Conservation (phyloP, 495 filamentous ascomycete species). For the Lasiosphaeriaceae sp. region DNA sequence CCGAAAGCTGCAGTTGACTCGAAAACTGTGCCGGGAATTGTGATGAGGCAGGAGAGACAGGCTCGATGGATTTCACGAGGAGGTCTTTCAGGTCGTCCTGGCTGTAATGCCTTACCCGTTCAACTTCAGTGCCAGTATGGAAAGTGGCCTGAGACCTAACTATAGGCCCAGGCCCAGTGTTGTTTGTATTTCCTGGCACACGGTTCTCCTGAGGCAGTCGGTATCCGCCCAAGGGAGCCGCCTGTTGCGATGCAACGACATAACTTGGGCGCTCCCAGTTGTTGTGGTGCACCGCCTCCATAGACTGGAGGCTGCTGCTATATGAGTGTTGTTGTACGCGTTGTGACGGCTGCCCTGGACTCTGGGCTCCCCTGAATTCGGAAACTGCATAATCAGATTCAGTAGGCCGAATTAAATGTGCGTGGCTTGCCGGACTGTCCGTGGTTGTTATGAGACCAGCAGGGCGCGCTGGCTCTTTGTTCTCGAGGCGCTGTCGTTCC, state of each 20-base stretch:
- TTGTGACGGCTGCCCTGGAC: conserved; percentile 1
- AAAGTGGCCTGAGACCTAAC: conserved; percentile 13
- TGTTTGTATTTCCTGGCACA: neutral
- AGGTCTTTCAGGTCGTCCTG: conserved; percentile 36
- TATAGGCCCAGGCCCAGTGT: conserved; percentile 14
- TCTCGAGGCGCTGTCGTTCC: conserved; percentile 21
- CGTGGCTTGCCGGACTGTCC: conserved; percentile 7
- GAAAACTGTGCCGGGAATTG: conserved; percentile 6
- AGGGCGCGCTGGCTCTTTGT: conserved; percentile 5
- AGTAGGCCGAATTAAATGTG: conserved; percentile 4
- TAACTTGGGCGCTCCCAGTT: neutral
- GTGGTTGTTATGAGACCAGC: neutral
- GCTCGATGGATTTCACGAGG: conserved; percentile 40
- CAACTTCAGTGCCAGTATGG: conserved; percentile 1
- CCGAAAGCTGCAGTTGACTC: neutral
- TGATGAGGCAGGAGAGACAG: conserved; percentile 24
- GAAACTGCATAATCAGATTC: conserved; percentile 2
- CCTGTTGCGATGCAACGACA: conserved; percentile 1
- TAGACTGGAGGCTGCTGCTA: neutral
- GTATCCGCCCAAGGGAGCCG: neutral
- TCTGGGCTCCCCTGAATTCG: neutral
- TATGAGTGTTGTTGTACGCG: conserved; percentile 1
- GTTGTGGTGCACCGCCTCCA: neutral
- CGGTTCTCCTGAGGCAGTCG: conserved; percentile 5
- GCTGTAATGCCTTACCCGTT: conserved; percentile 14